These are phyloP conservation scores for Inga leiocalycina DNA, from an alignment of 306 rosid genomes.

Conservation along the genomic window DNA sequence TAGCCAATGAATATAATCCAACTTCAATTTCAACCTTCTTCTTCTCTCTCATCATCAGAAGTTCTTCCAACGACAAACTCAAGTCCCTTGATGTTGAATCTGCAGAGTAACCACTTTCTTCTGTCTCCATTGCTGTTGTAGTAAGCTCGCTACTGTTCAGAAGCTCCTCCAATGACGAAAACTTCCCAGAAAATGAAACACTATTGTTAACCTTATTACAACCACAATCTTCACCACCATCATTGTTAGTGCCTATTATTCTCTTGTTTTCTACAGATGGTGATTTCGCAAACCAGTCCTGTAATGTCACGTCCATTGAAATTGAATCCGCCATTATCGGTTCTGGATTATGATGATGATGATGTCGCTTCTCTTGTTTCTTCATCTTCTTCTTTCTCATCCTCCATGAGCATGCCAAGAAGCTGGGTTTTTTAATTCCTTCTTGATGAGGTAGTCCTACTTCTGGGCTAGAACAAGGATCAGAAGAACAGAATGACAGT, in stretches of 20 bases:
- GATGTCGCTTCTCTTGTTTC: not conserved
- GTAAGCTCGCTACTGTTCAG: not conserved
- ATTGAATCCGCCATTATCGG: slow-evolving; percentile 15
- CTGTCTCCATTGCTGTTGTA: not conserved
- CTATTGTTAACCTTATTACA: not conserved
- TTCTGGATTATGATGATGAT: not conserved
- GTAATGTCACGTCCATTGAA: slow-evolving; percentile 19
- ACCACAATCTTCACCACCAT: not conserved
- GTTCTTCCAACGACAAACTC: slow-evolving; percentile 33
- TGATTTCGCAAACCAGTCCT: slow-evolving; percentile 44
- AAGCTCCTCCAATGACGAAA: not conserved
- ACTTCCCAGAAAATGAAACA: not conserved
- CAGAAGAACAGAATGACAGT: slow-evolving; percentile 24
- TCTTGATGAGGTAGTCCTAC: not conserved
- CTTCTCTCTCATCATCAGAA: slow-evolving; percentile 23
- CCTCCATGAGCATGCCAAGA: slow-evolving; percentile 23
- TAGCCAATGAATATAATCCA: slow-evolving; percentile 29
- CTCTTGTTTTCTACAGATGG: slow-evolving; percentile 20
- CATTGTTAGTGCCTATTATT: not conserved
- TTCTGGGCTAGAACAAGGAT: not conserved
- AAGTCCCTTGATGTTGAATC: not conserved
- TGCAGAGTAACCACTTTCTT: slow-evolving; percentile 1
- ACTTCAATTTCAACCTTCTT: slow-evolving; percentile 35
- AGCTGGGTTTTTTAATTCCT: not conserved
- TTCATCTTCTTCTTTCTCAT: slow-evolving; percentile 3